Base-by-base conservation (phyloP, 75 land plant genomes). In the Cupressus sempervirens region DNA sequence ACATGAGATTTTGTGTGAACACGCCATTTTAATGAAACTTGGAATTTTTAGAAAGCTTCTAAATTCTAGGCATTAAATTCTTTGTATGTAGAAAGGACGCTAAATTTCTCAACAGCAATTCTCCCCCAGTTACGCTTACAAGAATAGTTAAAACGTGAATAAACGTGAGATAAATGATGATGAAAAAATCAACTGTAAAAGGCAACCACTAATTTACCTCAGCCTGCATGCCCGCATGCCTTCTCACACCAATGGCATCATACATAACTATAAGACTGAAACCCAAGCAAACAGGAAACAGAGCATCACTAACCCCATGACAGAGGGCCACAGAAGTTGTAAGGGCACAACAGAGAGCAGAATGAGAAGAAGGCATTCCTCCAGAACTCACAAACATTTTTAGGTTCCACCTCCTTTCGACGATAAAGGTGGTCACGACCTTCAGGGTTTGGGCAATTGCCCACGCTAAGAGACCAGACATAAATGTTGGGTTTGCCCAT, bases 321-420 rank as follows among this genome's bases (percentile, higher is more conserved):
- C 93, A 94, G 26, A 97, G 82, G 18, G 98, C 99, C 67, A 97
- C 99, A 4, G 99, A 93, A 1, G 96, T 91, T 53, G 99, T 93
- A 82, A 97, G 87, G 12, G 93, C 99, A 38, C 90, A 89, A 85
- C 98, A 97, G 35, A 97, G 89, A 10, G 99, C 96, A 15, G 98
- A 88, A 85, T 95, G 99, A 18, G 99, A 97, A 35, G 99, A 97
- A 20, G 99, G 99, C 99, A 97, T 97, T 80, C 99, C 99, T 3
- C 99, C 99, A 46, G 93, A 96, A 26, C 96, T 93, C 53, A 91
- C 88, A 82, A 97, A 73, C 86, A 95, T 88, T 83, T 88, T 84
- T 16, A 93, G 88, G 83, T 97, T 93, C 98, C 93, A 95, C 82
- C 89, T 90, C 89, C 93, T 88, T 82, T 94, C 97, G 82, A 96